Base-by-base conservation (phyloP, 2,329 filamentous ascomycete species). In the Orbilia javanica region DNA sequence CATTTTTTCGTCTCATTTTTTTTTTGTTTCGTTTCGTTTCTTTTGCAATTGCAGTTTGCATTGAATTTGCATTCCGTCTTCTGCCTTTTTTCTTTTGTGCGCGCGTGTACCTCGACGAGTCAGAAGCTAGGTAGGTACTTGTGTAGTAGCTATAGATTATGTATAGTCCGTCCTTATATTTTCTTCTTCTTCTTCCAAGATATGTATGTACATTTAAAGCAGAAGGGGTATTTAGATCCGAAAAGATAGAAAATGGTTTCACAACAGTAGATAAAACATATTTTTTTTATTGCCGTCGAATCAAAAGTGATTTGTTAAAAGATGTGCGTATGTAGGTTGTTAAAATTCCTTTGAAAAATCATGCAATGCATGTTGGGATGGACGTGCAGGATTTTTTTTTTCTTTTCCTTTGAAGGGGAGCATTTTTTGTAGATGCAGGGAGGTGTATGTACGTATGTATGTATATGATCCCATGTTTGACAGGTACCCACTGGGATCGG, bases 121-220 rank as follows among this genome's bases (percentile, higher is more conserved):
- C n/a, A n/a, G n/a, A n/a, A n/a, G n/a, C n/a, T n/a, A n/a, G n/a
- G n/a, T n/a, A n/a, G n/a, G n/a, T 36, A 10, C 34, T 39, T 39
- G 42, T 46, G n/a, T 46, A 8, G 7, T 34, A 53, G 31, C 31
- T 57, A 39, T 57, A 57, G 52, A 57, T 57, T 34, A 60, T 42
- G 34, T 60, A 42, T 39, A 60, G n/a, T n/a, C n/a, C n/a, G n/a
- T n/a, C n/a, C n/a, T n/a, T n/a, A n/a, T n/a, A n/a, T n/a, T n/a
- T 60, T 42, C 5, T 39, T 36, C 34, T 39, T 15, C 27, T 34
- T 4, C 6, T 10, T 10, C 11, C 29, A 34, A 57, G n/a, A n/a
- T n/a, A n/a, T n/a, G n/a, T n/a, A 60, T 60, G 55, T 60, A 60
- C 55, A 60, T 60, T 42, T 60, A n/a, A n/a, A n/a, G n/a, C 15